phyloP scores from a whole-genome alignment of 352 stramenopile genomes.

The Globisporangium spinosum region DNA sequence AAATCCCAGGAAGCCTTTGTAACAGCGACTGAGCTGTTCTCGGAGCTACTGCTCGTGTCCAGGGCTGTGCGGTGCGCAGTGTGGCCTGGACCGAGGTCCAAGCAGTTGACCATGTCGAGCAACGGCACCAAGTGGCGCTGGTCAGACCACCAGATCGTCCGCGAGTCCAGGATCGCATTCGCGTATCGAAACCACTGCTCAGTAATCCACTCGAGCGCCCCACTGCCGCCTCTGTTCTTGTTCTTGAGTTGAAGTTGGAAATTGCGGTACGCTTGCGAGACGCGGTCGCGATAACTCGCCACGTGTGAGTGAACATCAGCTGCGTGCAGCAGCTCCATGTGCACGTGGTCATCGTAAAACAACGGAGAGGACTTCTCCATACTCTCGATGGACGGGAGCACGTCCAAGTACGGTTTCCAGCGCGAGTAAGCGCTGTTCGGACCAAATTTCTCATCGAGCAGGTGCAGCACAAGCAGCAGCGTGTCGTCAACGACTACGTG shows the following conservation, averaged over 20 bases:
- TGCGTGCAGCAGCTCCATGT: slow-evolving; percentile 50
- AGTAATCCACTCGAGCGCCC: slow-evolving; percentile 44
- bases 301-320: slow-evolving; percentile 40
- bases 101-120: slow-evolving; percentile 94
- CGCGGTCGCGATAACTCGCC: slow-evolving; percentile 32
- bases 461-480: slow-evolving; percentile 67
- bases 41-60: slow-evolving; percentile 1
- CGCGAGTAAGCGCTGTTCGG: slow-evolving; percentile 28
- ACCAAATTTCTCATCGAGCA: slow-evolving; percentile 83
- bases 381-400: slow-evolving; percentile 52
- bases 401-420: slow-evolving; percentile 87
- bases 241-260: slow-evolving; percentile 6
- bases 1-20: slow-evolving; percentile 77
- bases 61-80: slow-evolving; percentile 50
- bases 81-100: slow-evolving; percentile 39
- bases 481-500: slow-evolving; percentile 31
- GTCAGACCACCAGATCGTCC: slow-evolving; percentile 92
- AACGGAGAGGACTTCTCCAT: slow-evolving; percentile 35
- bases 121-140: slow-evolving; percentile 90
- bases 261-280: slow-evolving; percentile 16
- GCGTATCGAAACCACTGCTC: slow-evolving; percentile 74
- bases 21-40: slow-evolving; percentile 36
- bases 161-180: slow-evolving; percentile 83
- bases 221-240: too few species aligned
- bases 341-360: slow-evolving; percentile 38